Conservation (phyloP, 2,329 filamentous ascomycete genomes). For the Calonectria hawksworthii region DNA sequence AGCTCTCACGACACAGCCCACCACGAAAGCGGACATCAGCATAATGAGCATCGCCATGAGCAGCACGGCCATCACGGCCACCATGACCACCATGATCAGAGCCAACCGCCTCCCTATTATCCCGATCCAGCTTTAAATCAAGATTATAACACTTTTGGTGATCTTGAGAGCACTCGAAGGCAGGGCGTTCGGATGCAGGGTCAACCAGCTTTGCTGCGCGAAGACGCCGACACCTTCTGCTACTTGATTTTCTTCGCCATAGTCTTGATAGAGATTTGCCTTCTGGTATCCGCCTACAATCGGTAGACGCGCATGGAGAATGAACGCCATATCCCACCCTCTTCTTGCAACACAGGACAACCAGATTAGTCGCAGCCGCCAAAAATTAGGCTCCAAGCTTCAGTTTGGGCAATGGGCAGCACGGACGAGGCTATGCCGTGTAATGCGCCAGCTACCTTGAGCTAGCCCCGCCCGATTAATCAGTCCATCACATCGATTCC, state of each 20-base stretch:
- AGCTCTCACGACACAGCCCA: neutral
- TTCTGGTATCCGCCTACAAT: neutral
- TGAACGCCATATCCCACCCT: neutral
- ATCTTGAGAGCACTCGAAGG: neutral
- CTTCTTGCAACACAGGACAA: neutral
- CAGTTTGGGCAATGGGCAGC: neutral
- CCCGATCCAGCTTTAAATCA: neutral
- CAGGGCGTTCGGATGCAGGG: neutral
- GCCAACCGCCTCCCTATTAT: neutral
- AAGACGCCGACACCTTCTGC: neutral
- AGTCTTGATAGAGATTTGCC: neutral
- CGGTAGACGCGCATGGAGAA: neutral
- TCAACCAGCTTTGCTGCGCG: neutral
- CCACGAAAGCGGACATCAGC: neutral
- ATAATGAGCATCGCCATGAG: neutral
- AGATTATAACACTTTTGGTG: neutral
- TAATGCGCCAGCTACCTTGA: too few relatives aligned
- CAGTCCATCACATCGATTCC: neutral
- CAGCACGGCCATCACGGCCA: neutral
- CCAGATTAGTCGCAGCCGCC: neutral
- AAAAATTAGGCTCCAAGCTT: neutral
- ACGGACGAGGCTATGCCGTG: neutral
- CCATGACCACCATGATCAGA: neutral
- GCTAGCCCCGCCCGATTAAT: neutral
- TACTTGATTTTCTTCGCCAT: neutral